Conservation (phyloP, 805 yeast genomes). For the Lipomyces starkeyi region DNA sequence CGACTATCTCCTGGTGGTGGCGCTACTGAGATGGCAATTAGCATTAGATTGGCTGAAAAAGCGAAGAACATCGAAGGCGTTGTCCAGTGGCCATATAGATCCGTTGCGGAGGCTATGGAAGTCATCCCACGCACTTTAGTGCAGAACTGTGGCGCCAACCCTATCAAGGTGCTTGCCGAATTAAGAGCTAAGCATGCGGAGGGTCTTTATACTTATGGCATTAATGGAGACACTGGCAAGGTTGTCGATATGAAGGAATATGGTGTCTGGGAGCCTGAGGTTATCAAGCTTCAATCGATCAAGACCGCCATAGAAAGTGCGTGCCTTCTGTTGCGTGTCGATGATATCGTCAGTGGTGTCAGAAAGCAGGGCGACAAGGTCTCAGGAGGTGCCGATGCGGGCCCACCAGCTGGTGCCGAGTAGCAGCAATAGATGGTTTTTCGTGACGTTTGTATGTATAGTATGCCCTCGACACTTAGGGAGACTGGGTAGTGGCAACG, state of each 20-base stretch:
- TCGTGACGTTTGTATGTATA: not conserved
- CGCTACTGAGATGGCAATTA: conserved; percentile 98
- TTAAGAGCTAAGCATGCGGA: conserved; percentile 96
- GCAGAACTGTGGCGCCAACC: conserved; percentile 97
- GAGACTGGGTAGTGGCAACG: not conserved
- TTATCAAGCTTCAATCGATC: conserved; percentile 92
- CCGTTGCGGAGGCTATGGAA: conserved; percentile 98
- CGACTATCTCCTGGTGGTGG: conserved; percentile 98
- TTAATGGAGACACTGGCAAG: conserved; percentile 94
- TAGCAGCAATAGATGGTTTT: not conserved
- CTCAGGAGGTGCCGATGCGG: conserved; percentile 2
- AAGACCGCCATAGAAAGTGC: conserved; percentile 99
- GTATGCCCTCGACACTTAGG: not conserved
- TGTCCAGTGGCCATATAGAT: conserved; percentile 98
- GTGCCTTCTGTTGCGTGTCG: conserved; percentile 90
- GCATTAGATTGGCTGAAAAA: conserved; percentile 83
- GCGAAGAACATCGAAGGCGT: conserved; percentile 94
- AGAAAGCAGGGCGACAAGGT: conserved; percentile 53
- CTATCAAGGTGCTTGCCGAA: conserved; percentile 86
- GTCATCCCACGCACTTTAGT: conserved; percentile 96
- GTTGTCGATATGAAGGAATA: conserved; percentile 93
- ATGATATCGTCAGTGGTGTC: conserved; percentile 96
- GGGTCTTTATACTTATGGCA: conserved; percentile 81
- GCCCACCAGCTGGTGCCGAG: not conserved
- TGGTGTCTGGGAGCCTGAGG: conserved; percentile 99